phyloP scores from a whole-genome alignment of 495 filamentous ascomycete genomes.

The Pseudevernia furfuracea region DNA sequence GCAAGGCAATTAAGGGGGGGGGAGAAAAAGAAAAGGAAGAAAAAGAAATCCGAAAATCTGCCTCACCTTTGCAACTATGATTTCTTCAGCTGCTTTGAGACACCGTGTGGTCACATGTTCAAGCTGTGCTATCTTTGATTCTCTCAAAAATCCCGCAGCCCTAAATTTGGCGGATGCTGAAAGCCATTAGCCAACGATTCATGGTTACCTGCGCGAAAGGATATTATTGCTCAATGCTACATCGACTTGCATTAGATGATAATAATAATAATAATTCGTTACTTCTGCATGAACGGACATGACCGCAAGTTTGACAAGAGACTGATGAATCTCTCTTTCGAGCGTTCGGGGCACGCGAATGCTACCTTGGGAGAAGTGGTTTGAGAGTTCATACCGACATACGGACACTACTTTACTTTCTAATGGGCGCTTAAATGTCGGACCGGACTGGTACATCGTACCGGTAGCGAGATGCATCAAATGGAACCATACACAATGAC shows the following conservation, averaged over 20 bases:
- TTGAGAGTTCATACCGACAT: neutral
- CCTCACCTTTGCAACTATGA: neutral
- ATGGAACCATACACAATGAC: neutral
- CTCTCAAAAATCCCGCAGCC: neutral
- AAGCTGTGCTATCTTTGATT: neutral
- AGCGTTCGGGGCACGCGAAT: slow-evolving; percentile 1
- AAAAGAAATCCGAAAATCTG: neutral
- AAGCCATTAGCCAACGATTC: neutral
- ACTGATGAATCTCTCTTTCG: neutral
- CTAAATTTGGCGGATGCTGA: neutral
- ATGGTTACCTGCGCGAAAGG: neutral
- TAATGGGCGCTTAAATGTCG: neutral
- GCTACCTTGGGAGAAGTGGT: neutral
- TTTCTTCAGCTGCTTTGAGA: neutral
- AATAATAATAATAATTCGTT: no score
- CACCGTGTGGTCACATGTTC: neutral
- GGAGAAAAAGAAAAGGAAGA: neutral
- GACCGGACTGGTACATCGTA: neutral
- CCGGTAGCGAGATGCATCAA: neutral
- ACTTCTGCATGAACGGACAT: slow-evolving; percentile 3
- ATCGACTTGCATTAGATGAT: neutral
- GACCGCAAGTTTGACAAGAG: neutral
- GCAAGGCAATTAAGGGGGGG: no score
- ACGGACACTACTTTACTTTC: neutral
- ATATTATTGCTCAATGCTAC: neutral